phyloP scores from a whole-genome alignment of 768 basidiomycete species.

The Hygrophoropsis aurantiaca region DNA sequence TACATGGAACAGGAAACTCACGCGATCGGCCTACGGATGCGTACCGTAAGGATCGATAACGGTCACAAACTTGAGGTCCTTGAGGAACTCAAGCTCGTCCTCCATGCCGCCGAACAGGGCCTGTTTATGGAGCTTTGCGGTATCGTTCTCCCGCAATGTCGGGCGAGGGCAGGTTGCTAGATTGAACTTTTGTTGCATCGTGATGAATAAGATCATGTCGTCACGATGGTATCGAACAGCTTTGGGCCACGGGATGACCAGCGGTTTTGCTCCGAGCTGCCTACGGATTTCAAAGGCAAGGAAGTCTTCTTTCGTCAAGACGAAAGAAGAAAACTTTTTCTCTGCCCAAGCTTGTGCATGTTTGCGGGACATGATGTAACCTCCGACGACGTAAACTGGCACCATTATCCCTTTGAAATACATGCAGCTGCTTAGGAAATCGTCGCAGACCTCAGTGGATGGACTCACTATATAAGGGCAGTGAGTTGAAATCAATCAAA shows the following conservation, averaged over 20 bases:
- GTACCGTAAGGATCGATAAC: not conserved
- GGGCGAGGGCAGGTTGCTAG: not conserved
- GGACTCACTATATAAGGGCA: no score
- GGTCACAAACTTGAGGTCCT: slow-evolving; percentile 1
- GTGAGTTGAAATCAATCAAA: no score
- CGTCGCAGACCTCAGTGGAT: no score
- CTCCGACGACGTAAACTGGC: not conserved
- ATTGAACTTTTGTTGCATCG: not conserved
- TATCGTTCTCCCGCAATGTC: not conserved
- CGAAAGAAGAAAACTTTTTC: not conserved
- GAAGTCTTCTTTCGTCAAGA: not conserved
- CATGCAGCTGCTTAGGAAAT: no score
- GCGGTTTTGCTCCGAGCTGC: not conserved
- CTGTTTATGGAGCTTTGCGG: not conserved
- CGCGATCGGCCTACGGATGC: not conserved
- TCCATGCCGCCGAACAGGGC: not conserved
- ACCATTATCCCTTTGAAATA: no score
- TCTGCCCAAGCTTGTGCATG: not conserved
- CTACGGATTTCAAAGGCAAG: not conserved
- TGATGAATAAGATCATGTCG: not conserved
- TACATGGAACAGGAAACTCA: no score
- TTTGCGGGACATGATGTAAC: not conserved
- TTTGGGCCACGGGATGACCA: not conserved
- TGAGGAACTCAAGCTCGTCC: slow-evolving; percentile 1
- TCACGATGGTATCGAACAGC: not conserved